Base-by-base conservation (phyloP, 73 alveolate species). In the Blepharisma japonicum region DNA sequence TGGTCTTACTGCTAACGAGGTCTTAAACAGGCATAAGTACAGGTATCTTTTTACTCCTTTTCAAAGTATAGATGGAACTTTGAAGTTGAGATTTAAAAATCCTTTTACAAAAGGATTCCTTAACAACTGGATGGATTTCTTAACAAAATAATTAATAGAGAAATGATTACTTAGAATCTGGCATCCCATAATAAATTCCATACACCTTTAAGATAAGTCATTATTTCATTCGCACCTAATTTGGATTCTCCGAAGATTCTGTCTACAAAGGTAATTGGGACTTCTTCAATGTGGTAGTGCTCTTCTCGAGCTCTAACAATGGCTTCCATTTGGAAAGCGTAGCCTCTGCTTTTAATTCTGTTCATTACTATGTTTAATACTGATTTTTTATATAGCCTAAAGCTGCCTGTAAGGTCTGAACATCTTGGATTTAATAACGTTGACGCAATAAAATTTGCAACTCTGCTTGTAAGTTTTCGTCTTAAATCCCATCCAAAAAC, bases 301-400 rank as follows among this genome's bases (percentile, higher is more conserved):
- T 32, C 42, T 32, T 32, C 42, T 70, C 54, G 71, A 46, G 99
- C 99, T 81, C 98, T 94, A 14, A 92, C 91, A 48, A 97, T 90
- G 53, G 95, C 90, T 91, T 97, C 99, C 98, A 97, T 97, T 88
- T 97, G 93, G 91, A 97, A 97, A 11, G 97, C 98, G 86, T 95
- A 97, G 27, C 99, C 99, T 77, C 92, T 87, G 81, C 94, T 82
- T 68, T 90, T 89, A 0, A 96, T 95, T 49, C 76, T 87, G 20
- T 84, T 77, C 80, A 97, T 92, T 54, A 95, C 84, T 80, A 84
- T 89, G 72, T 93, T 94, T 42, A 97, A 84, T 6, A 91, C 98
- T 51, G 71, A 87, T 78, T 86, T 92, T 82, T 91, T 93, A 83
- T 93, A 97, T 55, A 97, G 86, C 76, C 99, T 85, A 83, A 92